Percentiles rank a stretch among this genome's conserved stretches.
These are phyloP conservation scores for Pneumocystis canis DNA, from an alignment of 1,139 yeast species.

Conservation along the genomic window DNA sequence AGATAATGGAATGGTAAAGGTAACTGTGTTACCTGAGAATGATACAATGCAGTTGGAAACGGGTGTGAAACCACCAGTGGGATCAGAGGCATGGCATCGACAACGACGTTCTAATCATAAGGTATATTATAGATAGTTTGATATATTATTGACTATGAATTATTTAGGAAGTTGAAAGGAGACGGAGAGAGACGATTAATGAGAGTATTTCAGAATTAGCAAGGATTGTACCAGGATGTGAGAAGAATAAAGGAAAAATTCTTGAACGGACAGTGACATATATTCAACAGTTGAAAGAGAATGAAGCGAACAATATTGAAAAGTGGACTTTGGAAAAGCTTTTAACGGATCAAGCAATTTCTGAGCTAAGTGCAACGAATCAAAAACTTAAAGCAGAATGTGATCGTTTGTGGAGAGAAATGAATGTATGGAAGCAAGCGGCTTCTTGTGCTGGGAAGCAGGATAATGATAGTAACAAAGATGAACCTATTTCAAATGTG, in stretches of 20 bases:
- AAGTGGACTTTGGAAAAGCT: constrained; percentile 90
- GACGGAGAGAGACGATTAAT: constrained; percentile 87
- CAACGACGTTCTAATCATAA: constrained; percentile 82
- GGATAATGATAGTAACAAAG: not conserved
- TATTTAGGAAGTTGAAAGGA: constrained; percentile 66
- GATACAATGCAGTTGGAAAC: not conserved
- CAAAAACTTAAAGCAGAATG: constrained; percentile 67
- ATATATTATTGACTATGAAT: not conserved
- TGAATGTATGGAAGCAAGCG: constrained; percentile 59
- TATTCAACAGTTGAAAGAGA: constrained; percentile 57
- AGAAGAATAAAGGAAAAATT: constrained; percentile 82
- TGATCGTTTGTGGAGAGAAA: constrained; percentile 84
- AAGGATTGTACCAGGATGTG: constrained; percentile 69
- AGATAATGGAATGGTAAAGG: not conserved
- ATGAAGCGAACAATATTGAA: constrained; percentile 26
- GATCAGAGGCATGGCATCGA: constrained; percentile 76
- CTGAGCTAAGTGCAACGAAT: constrained; percentile 61
- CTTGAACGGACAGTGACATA: constrained; percentile 78
- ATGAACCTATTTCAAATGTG: not conserved
- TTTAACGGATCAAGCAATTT: constrained; percentile 77
- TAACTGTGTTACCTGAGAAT: not conserved
- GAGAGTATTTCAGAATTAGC: constrained; percentile 77
- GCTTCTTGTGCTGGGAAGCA: not conserved
- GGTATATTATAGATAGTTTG: constrained; percentile 6
- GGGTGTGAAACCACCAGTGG: constrained; percentile 31